These are phyloP conservation scores for Salix exigua DNA, from an alignment of 345 rosid species.

Conservation along the genomic window DNA sequence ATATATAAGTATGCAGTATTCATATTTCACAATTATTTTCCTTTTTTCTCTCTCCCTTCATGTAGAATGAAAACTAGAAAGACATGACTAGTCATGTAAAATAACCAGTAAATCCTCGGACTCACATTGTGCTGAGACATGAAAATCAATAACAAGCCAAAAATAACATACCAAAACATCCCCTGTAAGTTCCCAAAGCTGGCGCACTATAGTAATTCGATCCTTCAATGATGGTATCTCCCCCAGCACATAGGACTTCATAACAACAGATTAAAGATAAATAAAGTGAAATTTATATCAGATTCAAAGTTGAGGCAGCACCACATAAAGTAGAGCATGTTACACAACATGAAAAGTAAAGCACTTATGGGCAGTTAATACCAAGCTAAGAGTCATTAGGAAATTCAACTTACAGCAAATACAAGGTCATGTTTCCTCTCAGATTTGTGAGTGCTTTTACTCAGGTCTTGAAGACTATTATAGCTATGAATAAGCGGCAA, in stretches of 20 bases:
- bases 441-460: conserved; percentile 46
- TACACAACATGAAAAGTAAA: background rate
- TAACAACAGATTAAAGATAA: conserved; percentile 15
- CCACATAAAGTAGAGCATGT: conserved; percentile 1
- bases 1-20: background rate
- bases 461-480: conserved; percentile 63
- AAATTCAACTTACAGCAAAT: conserved; percentile 71
- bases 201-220: conserved; percentile 77
- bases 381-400: background rate
- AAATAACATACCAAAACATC: conserved; percentile 72
- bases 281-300: background rate
- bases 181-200: conserved; percentile 91
- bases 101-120: background rate
- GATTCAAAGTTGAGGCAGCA: background rate
- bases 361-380: background rate
- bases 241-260: conserved; percentile 91
- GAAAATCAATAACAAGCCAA: conserved; percentile 4
- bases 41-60: background rate
- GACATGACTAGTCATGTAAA: background rate
- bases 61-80: background rate
- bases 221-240: conserved; percentile 92
- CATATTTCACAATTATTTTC: background rate
- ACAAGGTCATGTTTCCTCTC: conserved; percentile 93
- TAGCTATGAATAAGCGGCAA: conserved; percentile 82
- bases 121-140: background rate